Percentiles rank a stretch among this genome's conserved stretches.
Conservation (phyloP, 2,329 filamentous ascomycete species). For the Sclerotinia sclerotiorum region DNA sequence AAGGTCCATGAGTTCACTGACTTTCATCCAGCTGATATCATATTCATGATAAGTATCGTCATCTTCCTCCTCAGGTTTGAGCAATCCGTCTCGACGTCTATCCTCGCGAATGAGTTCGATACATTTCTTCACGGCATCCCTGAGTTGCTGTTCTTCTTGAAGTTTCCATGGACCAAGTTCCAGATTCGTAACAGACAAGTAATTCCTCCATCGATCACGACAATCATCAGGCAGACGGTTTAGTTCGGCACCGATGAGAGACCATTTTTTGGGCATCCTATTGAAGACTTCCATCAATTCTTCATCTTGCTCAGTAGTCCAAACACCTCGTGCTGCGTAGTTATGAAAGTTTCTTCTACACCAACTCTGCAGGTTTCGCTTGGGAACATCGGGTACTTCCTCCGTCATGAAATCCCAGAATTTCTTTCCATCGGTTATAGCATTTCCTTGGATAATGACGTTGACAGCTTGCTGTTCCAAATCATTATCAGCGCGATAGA, state of each 20-base stretch:
- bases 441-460: slow-evolving; percentile 43
- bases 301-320: slow-evolving; percentile 59
- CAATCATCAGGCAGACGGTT: slow-evolving; percentile 65
- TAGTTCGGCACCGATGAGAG: slow-evolving; percentile 58
- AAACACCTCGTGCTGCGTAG: slow-evolving; percentile 58
- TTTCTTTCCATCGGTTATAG: slow-evolving; percentile 39
- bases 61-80: slow-evolving; percentile 37
- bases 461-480: slow-evolving; percentile 51
- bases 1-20: slow-evolving; percentile 61
- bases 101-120: slow-evolving; percentile 50
- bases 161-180: slow-evolving; percentile 58
- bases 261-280: slow-evolving; percentile 55
- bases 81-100: slow-evolving; percentile 28
- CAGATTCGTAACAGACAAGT: slow-evolving; percentile 56
- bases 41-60: slow-evolving; percentile 46
- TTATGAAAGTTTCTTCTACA: slow-evolving; percentile 66
- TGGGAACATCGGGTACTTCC: slow-evolving; percentile 51
- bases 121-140: slow-evolving; percentile 52
- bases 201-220: slow-evolving; percentile 69
- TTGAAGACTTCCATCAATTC: slow-evolving; percentile 51
- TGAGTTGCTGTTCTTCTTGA: slow-evolving; percentile 52
- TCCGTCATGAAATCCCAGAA: slow-evolving; percentile 54
- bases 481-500: slow-evolving; percentile 47
- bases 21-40: slow-evolving; percentile 63
- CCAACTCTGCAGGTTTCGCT: slow-evolving; percentile 55